Percentiles rank a stretch among this genome's conserved stretches.
Evolutionary conservation across 208 protist species (phyloP).

Genomic region (Trypanosoma boissoni): DNA sequence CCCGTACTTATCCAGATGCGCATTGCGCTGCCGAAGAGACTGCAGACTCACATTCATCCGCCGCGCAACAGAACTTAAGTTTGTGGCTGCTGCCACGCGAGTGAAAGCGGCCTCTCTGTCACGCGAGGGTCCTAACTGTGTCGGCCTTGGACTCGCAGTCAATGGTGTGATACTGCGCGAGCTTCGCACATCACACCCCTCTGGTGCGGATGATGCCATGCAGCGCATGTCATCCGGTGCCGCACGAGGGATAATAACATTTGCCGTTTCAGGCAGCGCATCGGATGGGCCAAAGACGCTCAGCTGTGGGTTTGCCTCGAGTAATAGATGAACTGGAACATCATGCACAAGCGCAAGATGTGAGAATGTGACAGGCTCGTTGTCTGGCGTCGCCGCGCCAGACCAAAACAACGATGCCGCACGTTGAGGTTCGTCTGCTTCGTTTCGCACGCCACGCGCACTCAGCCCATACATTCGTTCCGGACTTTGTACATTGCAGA

Average conservation of each 20-base stretch:
- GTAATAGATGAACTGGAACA: constrained; percentile 23
- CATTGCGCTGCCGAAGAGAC: constrained; percentile 17
- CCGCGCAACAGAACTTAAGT: constrained; percentile 1
- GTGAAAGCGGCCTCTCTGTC: background rate
- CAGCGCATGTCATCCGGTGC: constrained; percentile 1
- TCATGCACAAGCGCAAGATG: constrained; percentile 37
- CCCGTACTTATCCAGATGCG: constrained; percentile 11
- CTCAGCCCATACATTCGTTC: background rate
- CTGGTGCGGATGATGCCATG: background rate
- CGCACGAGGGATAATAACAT: constrained; percentile 17
- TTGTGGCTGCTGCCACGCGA: background rate
- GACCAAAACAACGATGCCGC: background rate
- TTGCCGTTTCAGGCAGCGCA: constrained; percentile 19
- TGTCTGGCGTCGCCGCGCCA: constrained; percentile 20
- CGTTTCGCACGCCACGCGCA: background rate
- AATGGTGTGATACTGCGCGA: background rate
- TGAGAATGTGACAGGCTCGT: constrained; percentile 37
- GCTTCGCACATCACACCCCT: background rate
- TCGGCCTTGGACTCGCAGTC: background rate
- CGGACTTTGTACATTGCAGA: background rate
- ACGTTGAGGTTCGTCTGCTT: background rate
- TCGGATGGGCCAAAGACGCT: constrained; percentile 22
- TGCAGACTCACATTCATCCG: constrained; percentile 8
- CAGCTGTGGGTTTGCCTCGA: constrained; percentile 40
- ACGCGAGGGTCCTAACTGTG: background rate